phyloP scores from a whole-genome alignment of 129 eudicot genomes.

The Flaveria brownii region DNA sequence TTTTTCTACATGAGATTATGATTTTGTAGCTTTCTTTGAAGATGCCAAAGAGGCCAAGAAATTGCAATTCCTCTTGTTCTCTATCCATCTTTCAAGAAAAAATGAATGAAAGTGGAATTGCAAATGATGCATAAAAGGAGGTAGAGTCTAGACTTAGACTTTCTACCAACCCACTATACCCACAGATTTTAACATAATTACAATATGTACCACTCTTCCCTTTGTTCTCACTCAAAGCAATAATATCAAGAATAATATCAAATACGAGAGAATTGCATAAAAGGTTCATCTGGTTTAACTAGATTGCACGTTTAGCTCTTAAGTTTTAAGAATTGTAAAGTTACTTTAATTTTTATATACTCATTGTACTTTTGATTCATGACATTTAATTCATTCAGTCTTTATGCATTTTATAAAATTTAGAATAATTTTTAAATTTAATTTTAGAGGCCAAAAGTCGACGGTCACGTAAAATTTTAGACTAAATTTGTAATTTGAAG shows the following conservation, averaged over 20 bases:
- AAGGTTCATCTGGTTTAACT: too few relatives aligned
- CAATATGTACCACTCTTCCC: not conserved
- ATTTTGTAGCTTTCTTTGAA: conserved; percentile 53
- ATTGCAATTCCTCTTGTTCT: conserved; percentile 72
- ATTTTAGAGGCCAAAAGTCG: too few relatives aligned
- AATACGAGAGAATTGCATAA: not conserved
- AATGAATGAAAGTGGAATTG: conserved; percentile 2
- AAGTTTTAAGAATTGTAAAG: too few relatives aligned
- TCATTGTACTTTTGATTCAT: too few relatives aligned
- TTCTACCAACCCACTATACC: conserved; percentile 3
- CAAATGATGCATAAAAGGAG: not conserved
- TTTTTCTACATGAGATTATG: conserved; percentile 41
- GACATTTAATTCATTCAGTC: too few relatives aligned
- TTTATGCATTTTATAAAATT: too few relatives aligned
- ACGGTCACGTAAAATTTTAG: too few relatives aligned
- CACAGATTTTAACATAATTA: not conserved
- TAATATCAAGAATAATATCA: not conserved
- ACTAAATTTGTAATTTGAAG: too few relatives aligned
- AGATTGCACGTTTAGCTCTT: too few relatives aligned
- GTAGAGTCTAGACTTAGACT: conserved; percentile 4
- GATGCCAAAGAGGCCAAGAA: conserved; percentile 61
- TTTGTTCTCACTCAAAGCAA: not conserved
- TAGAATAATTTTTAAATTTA: too few relatives aligned
- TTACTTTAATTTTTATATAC: too few relatives aligned
- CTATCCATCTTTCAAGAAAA: conserved; percentile 44